Evolutionary conservation across 345 rosid species (phyloP).

Genomic region (Hirschfeldia incana): DNA sequence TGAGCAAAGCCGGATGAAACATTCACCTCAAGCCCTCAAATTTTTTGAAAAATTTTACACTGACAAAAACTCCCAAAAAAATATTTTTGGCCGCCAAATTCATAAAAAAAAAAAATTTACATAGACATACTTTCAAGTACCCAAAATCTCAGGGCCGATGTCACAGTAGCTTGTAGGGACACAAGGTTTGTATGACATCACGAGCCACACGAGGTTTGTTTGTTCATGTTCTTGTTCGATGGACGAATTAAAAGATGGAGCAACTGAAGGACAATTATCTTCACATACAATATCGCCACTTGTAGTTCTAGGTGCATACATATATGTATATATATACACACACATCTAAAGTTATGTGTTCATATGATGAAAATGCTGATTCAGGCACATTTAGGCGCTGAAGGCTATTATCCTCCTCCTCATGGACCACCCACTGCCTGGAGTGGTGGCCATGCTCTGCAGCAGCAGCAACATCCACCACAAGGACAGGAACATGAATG

Average conservation of each 20-base stretch:
- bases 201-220: neutral
- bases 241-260: too few relatives aligned
- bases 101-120: too few relatives aligned
- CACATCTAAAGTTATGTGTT: neutral
- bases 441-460: constrained; percentile 68
- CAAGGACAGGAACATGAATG: constrained; percentile 66
- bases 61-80: too few relatives aligned
- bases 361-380: constrained; percentile 20
- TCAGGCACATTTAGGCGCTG: constrained; percentile 62
- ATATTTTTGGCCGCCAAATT: too few relatives aligned
- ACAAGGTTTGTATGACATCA: constrained; percentile 12
- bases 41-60: too few relatives aligned
- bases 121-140: too few relatives aligned
- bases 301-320: constrained; percentile 11
- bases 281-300: neutral
- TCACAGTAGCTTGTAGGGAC: constrained; percentile 22
- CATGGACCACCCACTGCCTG: constrained; percentile 65
- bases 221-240: neutral
- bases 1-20: too few relatives aligned
- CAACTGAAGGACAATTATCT: neutral
- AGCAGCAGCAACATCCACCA: constrained; percentile 41
- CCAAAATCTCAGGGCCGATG: too few relatives aligned
- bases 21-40: too few relatives aligned
- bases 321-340: neutral
- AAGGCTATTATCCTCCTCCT: constrained; percentile 59